Base-by-base conservation (phyloP, 352 stramenopile species). In the Phytophthora tentaculata region DNA sequence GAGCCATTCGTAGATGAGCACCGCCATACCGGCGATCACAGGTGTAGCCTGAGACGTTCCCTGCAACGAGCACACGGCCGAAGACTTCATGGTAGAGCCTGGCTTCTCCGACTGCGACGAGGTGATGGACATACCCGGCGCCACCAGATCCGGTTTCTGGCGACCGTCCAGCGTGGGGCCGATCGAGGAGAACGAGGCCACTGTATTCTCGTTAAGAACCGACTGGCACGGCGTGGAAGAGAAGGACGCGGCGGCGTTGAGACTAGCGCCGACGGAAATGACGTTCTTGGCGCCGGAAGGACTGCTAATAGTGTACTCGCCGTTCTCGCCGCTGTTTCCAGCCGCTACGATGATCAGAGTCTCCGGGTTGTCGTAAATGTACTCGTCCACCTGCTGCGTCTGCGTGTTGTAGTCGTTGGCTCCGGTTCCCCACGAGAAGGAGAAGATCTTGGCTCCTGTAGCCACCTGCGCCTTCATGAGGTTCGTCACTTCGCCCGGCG, bases 1-100 rank as follows among this genome's bases (percentile, higher is more conserved):
- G 29, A 98, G 85, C 81, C 95, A 98, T 55, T 97, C 86, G 43
- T 83, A 86, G 29, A 97, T 62, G 0, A 98, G 58, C 20, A 94
- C 81, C 9, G 88, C 89, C 72, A 86, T 88, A 5, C 90, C 91
- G 1, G 88, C 80, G 16, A 92, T 73, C 1, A 96, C 73, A 17
- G 93, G 93, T 8, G 91, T 93, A 13, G 92, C 79, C 72, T 97
- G 95, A 0, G 79, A 89, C 0, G 93, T 97, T 22, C 91, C 91
- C 52, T 84, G 75, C 35, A 93, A 57, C 1, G 70, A 76, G 47
- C 75, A 91, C 9, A 80, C 55, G 3, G 69, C 61, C 0, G 75
- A 76, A 0, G 79, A 82, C 44, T 84, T 84, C 0, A 67, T 74
- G 9, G 70, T 88, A 5, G 73, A 75, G 9, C 80, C 81, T 7